phyloP scores from a whole-genome alignment of 306 rosid species.

The Crotalaria pallida region DNA sequence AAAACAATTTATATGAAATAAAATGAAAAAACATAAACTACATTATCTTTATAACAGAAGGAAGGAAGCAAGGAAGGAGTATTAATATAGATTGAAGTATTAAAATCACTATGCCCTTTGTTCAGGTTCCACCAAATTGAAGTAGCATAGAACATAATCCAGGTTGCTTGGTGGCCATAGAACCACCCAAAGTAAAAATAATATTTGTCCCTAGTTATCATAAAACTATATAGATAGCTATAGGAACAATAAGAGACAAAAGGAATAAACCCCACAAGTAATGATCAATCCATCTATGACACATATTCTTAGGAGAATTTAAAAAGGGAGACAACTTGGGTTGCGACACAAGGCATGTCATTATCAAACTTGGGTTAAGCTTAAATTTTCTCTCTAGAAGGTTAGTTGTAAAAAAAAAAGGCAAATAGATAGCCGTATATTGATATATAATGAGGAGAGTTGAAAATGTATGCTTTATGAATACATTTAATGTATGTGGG shows the following conservation, averaged over 20 bases:
- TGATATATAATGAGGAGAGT: slow-evolving; percentile 35
- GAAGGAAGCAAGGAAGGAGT: no score
- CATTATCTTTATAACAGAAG: no score
- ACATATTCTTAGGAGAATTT: slow-evolving; percentile 18
- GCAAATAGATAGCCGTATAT: neutral
- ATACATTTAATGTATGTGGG: slow-evolving; percentile 57
- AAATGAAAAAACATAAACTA: no score
- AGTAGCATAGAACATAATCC: neutral
- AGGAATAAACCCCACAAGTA: slow-evolving; percentile 29
- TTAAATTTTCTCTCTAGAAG: slow-evolving; percentile 36
- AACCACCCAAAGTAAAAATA: neutral
- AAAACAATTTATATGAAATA: no score
- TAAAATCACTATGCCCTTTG: no score
- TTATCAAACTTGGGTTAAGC: slow-evolving; percentile 30
- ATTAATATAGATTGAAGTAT: no score
- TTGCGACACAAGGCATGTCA: slow-evolving; percentile 43
- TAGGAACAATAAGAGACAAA: slow-evolving; percentile 39
- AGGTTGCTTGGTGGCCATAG: neutral
- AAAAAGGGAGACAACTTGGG: slow-evolving; percentile 31
- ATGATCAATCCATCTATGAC: slow-evolving; percentile 37
- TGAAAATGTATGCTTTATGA: slow-evolving; percentile 38
- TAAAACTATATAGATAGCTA: neutral
- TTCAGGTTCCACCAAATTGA: neutral
- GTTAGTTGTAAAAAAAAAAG: slow-evolving; percentile 15
- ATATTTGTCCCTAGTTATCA: neutral